phyloP scores from a whole-genome alignment of 176 grass and related monocot species.

The Phoenix roebelenii region DNA sequence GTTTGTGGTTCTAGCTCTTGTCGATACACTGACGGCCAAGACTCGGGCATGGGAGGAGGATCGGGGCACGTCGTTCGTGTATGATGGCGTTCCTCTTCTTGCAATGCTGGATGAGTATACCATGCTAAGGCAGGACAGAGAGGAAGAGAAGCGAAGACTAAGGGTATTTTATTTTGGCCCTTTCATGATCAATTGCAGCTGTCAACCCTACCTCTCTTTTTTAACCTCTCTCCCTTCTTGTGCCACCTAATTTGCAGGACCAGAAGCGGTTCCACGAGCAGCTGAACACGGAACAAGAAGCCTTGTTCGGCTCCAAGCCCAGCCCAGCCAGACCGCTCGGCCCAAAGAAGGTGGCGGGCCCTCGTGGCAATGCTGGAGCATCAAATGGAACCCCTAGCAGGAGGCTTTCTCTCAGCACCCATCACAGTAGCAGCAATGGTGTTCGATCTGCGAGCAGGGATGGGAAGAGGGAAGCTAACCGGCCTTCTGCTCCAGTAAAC shows the following conservation, averaged over 20 bases:
- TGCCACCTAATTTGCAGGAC: slow-evolving; percentile 32
- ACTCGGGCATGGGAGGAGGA: slow-evolving; percentile 75
- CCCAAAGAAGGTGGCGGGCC: slow-evolving; percentile 45
- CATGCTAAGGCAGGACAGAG: slow-evolving; percentile 56
- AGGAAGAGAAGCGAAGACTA: slow-evolving; percentile 75
- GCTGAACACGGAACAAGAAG: slow-evolving; percentile 58
- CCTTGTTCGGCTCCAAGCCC: slow-evolving; percentile 42
- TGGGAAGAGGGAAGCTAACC: slow-evolving; percentile 39
- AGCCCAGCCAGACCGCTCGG: slow-evolving; percentile 53
- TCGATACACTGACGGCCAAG: slow-evolving; percentile 69
- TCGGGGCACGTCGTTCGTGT: slow-evolving; percentile 36
- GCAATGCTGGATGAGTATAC: slow-evolving; percentile 91
- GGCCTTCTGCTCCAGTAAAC: slow-evolving; percentile 51
- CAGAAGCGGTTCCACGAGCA: slow-evolving; percentile 85
- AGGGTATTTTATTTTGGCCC: slow-evolving; percentile 31
- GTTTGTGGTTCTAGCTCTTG: slow-evolving; percentile 31
- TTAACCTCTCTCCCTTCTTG: neutral
- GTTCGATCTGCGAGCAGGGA: slow-evolving; percentile 45
- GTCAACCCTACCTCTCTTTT: neutral
- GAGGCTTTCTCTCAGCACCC: slow-evolving; percentile 26
- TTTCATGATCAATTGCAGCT: too few species aligned
- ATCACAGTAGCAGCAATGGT: slow-evolving; percentile 29
- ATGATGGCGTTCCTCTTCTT: slow-evolving; percentile 68
- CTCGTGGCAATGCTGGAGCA: slow-evolving; percentile 21
- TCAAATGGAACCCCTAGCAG: slow-evolving; percentile 35